Percentiles rank a stretch among this genome's conserved stretches.
These are phyloP conservation scores for Monosporozyma unispora DNA, from an alignment of 805 yeast genomes.

Conservation along the genomic window DNA sequence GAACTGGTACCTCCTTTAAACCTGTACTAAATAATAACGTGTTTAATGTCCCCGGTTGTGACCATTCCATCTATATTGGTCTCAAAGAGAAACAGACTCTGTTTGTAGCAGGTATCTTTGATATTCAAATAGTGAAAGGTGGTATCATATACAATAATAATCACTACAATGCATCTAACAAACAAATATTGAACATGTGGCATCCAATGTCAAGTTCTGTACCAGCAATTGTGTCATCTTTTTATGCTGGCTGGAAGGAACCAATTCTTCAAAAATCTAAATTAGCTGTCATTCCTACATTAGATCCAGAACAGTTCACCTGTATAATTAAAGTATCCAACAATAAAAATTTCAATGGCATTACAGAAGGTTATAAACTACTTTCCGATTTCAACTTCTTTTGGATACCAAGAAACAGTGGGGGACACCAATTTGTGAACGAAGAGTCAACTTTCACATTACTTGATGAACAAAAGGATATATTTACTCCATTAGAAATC, in stretches of 20 bases:
- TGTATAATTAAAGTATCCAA: slow-evolving; percentile 19
- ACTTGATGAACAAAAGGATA: slow-evolving; percentile 7
- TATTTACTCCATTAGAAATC: slow-evolving; percentile 12
- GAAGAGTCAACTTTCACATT: slow-evolving; percentile 11
- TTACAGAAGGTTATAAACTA: slow-evolving; percentile 11
- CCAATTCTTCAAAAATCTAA: slow-evolving; percentile 7
- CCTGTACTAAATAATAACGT: slow-evolving; percentile 12
- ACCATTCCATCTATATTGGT: slow-evolving; percentile 14
- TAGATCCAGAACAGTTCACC: slow-evolving; percentile 12
- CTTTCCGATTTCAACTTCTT: slow-evolving; percentile 15
- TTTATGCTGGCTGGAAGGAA: slow-evolving; percentile 29
- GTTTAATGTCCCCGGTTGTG: slow-evolving; percentile 6
- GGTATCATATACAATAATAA: slow-evolving; percentile 26
- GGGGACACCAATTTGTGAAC: not conserved
- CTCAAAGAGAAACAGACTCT: slow-evolving; percentile 19
- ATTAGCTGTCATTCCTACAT: slow-evolving; percentile 2
- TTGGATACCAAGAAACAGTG: slow-evolving; percentile 14
- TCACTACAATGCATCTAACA: slow-evolving; percentile 25
- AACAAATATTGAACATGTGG: slow-evolving; percentile 14
- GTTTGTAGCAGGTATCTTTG: slow-evolving; percentile 22
- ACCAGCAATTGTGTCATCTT: slow-evolving; percentile 23
- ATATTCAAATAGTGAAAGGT: slow-evolving; percentile 25
- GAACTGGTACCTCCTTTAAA: slow-evolving; percentile 2
- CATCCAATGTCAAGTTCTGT: slow-evolving; percentile 26
- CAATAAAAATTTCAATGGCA: slow-evolving; percentile 7